Conservation (phyloP, 371 early-diverging fungal species). For the Mortierella sp. region DNA sequence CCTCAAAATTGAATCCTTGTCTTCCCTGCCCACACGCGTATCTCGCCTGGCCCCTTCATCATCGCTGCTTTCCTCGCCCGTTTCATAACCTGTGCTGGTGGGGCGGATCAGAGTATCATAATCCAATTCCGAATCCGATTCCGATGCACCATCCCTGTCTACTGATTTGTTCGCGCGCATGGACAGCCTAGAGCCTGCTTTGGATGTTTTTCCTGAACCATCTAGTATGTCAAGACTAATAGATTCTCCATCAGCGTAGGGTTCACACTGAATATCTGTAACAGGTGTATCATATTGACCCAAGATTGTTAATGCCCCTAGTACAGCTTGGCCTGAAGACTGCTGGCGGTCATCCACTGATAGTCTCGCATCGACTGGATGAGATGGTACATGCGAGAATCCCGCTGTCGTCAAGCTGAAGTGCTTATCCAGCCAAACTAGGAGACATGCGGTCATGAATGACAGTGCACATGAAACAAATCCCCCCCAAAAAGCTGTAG, state of each 20-base stretch:
- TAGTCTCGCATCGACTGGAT: constrained; percentile 12
- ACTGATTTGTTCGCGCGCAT: too few species aligned
- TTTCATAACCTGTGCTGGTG: constrained; percentile 7
- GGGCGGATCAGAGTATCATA: too few species aligned
- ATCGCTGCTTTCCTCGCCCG: too few species aligned
- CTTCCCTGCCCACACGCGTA: not conserved
- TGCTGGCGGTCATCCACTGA: constrained; percentile 9
- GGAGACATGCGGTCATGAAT: constrained; percentile 30
- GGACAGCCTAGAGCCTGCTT: not conserved
- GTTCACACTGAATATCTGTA: too few species aligned
- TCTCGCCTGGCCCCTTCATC: too few species aligned
- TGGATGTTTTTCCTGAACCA: not conserved
- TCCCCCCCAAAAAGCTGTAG: constrained; percentile 62
- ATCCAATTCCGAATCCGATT: too few species aligned
- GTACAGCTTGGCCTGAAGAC: not conserved
- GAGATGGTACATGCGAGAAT: constrained; percentile 32
- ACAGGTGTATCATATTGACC: constrained; percentile 30
- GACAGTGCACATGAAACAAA: constrained; percentile 56
- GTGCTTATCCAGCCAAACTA: constrained; percentile 33
- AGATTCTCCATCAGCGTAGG: too few species aligned
- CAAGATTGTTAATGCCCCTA: not conserved
- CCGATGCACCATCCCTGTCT: too few species aligned
- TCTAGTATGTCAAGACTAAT: constrained; percentile 20
- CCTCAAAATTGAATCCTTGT: not conserved
- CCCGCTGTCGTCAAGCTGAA: constrained; percentile 16